phyloP scores from a whole-genome alignment of 306 rosid genomes.

The Benincasa hispida region DNA sequence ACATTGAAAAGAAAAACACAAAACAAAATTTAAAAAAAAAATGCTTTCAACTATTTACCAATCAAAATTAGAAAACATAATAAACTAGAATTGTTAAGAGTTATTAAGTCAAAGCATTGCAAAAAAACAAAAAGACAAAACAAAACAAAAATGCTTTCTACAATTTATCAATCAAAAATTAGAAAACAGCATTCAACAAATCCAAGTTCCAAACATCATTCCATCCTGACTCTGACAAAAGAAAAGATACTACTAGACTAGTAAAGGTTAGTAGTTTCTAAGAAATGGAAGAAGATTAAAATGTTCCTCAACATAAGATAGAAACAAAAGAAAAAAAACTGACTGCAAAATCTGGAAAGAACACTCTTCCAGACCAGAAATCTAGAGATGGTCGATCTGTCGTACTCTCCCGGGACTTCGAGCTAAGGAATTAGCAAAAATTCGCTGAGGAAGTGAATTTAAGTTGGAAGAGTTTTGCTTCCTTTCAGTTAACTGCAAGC shows the following conservation, averaged over 20 bases:
- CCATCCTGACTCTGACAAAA: not conserved
- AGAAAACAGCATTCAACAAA: not conserved
- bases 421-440: not conserved
- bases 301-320: not conserved
- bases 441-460: not conserved
- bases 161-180: not conserved
- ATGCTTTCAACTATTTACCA: not conserved
- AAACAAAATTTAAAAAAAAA: not conserved
- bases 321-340: not conserved
- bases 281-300: not conserved
- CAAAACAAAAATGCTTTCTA: not conserved
- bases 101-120: no score
- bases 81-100: no score
- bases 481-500: slow-evolving; percentile 54
- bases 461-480: slow-evolving; percentile 2
- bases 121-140: no score
- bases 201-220: not conserved
- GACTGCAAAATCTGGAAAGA: not conserved
- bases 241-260: not conserved
- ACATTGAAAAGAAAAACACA: no score
- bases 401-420: slow-evolving; percentile 13
- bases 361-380: not conserved
- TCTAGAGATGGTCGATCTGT: not conserved
- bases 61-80: slow-evolving; percentile 1
- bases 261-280: slow-evolving; percentile 3